These are phyloP conservation scores for Colletotrichum higginsianum DNA, from an alignment of 2,329 filamentous ascomycete genomes.

Conservation along the genomic window DNA sequence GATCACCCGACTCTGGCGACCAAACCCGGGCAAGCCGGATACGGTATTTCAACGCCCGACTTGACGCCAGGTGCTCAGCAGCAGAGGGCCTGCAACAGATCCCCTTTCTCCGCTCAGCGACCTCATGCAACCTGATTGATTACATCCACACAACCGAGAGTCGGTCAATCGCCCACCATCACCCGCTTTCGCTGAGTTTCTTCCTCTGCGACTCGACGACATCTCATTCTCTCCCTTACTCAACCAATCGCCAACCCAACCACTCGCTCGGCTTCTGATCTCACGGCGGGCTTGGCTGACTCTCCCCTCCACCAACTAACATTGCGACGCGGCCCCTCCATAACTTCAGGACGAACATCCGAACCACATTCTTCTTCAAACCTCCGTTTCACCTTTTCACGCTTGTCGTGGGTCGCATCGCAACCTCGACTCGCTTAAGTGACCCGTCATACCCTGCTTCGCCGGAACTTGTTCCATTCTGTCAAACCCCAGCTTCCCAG, in stretches of 20 bases:
- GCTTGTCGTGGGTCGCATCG: slow-evolving; percentile 23
- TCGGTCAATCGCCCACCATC: background rate
- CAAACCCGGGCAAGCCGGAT: slow-evolving; percentile 3
- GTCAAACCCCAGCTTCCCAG: background rate
- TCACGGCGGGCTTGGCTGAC: slow-evolving; percentile 13
- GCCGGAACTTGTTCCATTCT: slow-evolving; percentile 15
- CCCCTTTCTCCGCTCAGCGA: slow-evolving; percentile 1
- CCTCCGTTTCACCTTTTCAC: slow-evolving; percentile 37
- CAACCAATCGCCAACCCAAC: background rate
- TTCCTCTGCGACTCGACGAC: background rate
- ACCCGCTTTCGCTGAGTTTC: slow-evolving; percentile 4
- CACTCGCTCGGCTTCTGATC: slow-evolving; percentile 1
- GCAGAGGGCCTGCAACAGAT: background rate
- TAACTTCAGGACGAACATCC: slow-evolving; percentile 38
- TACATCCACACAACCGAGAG: background rate
- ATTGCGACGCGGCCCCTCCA: slow-evolving; percentile 9
- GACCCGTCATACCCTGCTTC: slow-evolving; percentile 10
- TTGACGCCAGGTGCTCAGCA: slow-evolving; percentile 13
- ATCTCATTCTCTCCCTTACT: background rate
- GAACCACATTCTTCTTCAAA: slow-evolving; percentile 33
- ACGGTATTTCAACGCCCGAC: slow-evolving; percentile 12
- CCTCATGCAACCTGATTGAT: background rate
- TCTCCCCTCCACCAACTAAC: slow-evolving; percentile 12
- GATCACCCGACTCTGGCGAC: background rate
- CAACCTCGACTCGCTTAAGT: slow-evolving; percentile 21